These are phyloP conservation scores for Coniferiporia weirii DNA, from an alignment of 1,284 basidiomycete species.

Conservation along the genomic window DNA sequence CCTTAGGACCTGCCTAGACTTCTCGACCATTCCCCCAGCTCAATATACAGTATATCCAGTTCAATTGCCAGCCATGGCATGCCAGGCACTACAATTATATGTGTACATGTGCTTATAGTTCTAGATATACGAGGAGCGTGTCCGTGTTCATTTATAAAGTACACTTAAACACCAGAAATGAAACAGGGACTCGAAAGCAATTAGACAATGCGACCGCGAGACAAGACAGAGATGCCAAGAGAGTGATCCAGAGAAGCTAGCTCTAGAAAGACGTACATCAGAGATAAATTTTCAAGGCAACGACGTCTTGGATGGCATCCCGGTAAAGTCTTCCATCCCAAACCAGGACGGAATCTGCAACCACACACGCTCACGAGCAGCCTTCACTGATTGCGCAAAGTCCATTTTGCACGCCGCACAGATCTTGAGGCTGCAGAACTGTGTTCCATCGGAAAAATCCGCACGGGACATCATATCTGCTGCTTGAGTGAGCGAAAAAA, in stretches of 20 bases:
- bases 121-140: neutral
- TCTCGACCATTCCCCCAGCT: neutral
- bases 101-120: neutral
- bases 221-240: neutral
- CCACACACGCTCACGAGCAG: conserved; percentile 62
- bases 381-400: conserved; percentile 44
- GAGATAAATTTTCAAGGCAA: neutral
- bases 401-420: conserved; percentile 59
- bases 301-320: neutral
- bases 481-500: conserved; percentile 61
- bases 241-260: neutral
- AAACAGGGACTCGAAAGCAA: neutral
- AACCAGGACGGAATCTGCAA: conserved; percentile 61
- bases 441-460: conserved; percentile 61
- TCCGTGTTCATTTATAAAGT: neutral
- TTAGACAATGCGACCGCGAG: neutral
- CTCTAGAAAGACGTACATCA: neutral
- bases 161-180: neutral
- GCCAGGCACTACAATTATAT: neutral
- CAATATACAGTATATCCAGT: neutral
- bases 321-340: conserved; percentile 34
- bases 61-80: neutral
- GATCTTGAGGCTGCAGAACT: conserved; percentile 51
- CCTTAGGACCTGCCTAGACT: neutral
- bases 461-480: conserved; percentile 63